Evolutionary conservation across 495 filamentous ascomycete species (phyloP).

Genomic region (Xylaria venustula): DNA sequence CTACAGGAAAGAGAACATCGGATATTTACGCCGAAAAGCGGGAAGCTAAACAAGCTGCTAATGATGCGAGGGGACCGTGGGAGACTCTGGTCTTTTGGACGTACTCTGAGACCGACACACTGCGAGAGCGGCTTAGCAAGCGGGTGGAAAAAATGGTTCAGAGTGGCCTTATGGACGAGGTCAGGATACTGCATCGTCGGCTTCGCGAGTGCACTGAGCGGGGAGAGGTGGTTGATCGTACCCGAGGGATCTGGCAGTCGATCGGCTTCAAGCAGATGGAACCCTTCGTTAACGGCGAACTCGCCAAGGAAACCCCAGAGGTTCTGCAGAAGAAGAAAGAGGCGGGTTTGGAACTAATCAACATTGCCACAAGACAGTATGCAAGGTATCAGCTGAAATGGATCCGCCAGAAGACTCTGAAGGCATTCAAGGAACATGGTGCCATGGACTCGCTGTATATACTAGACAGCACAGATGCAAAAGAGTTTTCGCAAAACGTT

Average conservation of each 20-base stretch:
- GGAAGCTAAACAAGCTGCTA: slow-evolving; percentile 19
- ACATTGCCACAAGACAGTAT: slow-evolving; percentile 82
- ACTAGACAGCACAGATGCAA: slow-evolving; percentile 67
- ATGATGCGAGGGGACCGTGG: slow-evolving; percentile 41
- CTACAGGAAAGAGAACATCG: slow-evolving; percentile 74
- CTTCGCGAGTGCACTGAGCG: slow-evolving; percentile 43
- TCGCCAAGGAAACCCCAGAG: slow-evolving; percentile 30
- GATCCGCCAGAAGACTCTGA: slow-evolving; percentile 79
- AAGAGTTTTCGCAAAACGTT: slow-evolving; percentile 58
- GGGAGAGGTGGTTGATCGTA: slow-evolving; percentile 61
- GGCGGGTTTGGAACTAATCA: slow-evolving; percentile 52
- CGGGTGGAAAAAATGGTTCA: slow-evolving; percentile 83
- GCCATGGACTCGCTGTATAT: slow-evolving; percentile 62
- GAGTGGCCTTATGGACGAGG: slow-evolving; percentile 68
- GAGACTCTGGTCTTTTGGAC: slow-evolving; percentile 84
- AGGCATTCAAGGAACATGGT: slow-evolving; percentile 54
- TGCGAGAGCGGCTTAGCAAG: slow-evolving; percentile 67
- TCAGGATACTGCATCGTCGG: slow-evolving; percentile 58
- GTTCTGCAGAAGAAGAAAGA: slow-evolving; percentile 38
- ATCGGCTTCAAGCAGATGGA: slow-evolving; percentile 94
- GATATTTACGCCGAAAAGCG: slow-evolving; percentile 84
- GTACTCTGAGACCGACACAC: slow-evolving; percentile 63
- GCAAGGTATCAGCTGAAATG: slow-evolving; percentile 79
- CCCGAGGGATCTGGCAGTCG: slow-evolving; percentile 87
- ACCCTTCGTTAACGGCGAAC: slow-evolving; percentile 59